Base-by-base conservation (phyloP, 345 rosid species). In the Passiflora organensis region DNA sequence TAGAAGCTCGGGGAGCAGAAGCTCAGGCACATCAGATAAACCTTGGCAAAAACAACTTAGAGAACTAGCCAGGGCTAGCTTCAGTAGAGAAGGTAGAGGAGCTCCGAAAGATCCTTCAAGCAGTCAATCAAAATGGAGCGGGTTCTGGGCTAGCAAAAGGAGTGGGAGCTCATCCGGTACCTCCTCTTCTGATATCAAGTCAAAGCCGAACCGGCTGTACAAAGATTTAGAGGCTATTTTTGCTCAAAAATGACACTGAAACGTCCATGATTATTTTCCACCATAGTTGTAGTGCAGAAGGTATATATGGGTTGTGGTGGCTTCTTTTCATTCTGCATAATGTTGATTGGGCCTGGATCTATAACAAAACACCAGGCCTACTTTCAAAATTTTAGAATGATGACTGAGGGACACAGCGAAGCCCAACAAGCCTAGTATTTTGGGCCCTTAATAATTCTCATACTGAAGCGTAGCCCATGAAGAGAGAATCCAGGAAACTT, bases 201-300 rank as follows among this genome's bases (percentile, higher is more conserved):
- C 78, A 13, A 83, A 76, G 62, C 72, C 88, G 42, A 81, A 59
- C 23, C 73, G 81, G 51, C 68, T 91, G 74, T 59, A 79, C 72
- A 86, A 81, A 73, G 96, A 91, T 61, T 74, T 91, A 51, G 95
- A 86, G 62, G 85, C 82, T 60, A 91, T 91, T 69, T 88, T 91
- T 79, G 90, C 87, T 54, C 75, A 82, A 38, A 83, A 79, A 53
- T 80, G 79, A 82, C 28, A 47, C 32, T 1, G 14, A 46, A 50
- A 6, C 44, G 47, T 38, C n/a, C 43, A n/a, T n/a, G n/a, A n/a
- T n/a, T n/a, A n/a, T n/a, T n/a, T n/a, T n/a, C n/a, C n/a, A n/a
- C n/a, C n/a, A n/a, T n/a, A n/a, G n/a, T n/a, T n/a, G n/a, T n/a
- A n/a, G n/a, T n/a, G n/a, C n/a, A n/a, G n/a, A n/a, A n/a, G n/a